Conservation (phyloP, 306 rosid species). For the Gynostemma pentaphyllum region DNA sequence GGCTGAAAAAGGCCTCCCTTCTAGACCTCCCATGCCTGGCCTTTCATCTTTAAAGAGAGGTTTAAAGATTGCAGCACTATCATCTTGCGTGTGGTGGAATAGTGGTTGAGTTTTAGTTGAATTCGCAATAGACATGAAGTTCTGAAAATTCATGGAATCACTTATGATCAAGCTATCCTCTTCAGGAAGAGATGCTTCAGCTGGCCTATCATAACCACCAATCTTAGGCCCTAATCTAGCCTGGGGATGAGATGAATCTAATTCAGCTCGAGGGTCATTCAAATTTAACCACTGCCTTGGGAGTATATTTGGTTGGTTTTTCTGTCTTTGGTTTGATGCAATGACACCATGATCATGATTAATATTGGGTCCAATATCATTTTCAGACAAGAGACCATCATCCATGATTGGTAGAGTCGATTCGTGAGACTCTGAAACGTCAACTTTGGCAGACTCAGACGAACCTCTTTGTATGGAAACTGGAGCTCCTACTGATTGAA, state of each 20-base stretch:
- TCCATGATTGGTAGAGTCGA: slow-evolving; percentile 36
- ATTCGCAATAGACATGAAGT: slow-evolving; percentile 39
- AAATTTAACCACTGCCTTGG: slow-evolving; percentile 48
- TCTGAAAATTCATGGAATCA: slow-evolving; percentile 42
- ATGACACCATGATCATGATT: slow-evolving; percentile 35
- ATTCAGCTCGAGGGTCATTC: slow-evolving; percentile 42
- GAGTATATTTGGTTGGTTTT: slow-evolving; percentile 33
- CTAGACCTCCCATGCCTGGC: slow-evolving; percentile 47
- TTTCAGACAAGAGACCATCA: slow-evolving; percentile 27
- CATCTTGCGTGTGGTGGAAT: slow-evolving; percentile 35
- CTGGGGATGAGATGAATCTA: slow-evolving; percentile 35
- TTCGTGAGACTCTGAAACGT: slow-evolving; percentile 42
- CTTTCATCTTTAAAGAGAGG: slow-evolving; percentile 54
- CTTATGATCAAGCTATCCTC: slow-evolving; percentile 64
- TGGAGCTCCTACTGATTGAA: slow-evolving; percentile 96
- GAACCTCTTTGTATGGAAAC: slow-evolving; percentile 72
- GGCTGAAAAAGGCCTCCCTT: slow-evolving; percentile 40
- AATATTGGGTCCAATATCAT: slow-evolving; percentile 23
- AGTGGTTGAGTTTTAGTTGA: slow-evolving; percentile 37
- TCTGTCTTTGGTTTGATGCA: slow-evolving; percentile 33
- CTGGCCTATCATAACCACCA: slow-evolving; percentile 43
- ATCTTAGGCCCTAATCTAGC: slow-evolving; percentile 33
- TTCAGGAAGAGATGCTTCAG: slow-evolving; percentile 50
- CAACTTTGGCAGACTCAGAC: slow-evolving; percentile 41
- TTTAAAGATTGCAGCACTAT: slow-evolving; percentile 44